A percentile compares a stretch with the other conserved stretches of the same genome.
phyloP scores from a whole-genome alignment of 2,329 filamentous ascomycete genomes.

The Colletotrichum somersetense region DNA sequence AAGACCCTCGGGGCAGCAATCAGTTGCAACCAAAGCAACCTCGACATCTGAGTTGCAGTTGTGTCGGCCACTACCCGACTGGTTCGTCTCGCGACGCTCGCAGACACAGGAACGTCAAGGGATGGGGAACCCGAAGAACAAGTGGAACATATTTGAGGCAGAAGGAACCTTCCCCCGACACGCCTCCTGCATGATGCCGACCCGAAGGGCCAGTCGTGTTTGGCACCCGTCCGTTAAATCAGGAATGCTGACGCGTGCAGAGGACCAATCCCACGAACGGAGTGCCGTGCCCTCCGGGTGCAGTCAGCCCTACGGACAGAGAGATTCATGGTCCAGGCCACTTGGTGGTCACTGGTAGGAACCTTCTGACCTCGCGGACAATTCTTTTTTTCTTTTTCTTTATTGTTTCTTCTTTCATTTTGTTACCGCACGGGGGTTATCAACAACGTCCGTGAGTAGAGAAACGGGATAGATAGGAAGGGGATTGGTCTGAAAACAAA shows the following conservation, averaged over 20 bases:
- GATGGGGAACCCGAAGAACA: slow-evolving; percentile 11
- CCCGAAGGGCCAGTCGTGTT: slow-evolving; percentile 4
- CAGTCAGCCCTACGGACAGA: slow-evolving; percentile 37
- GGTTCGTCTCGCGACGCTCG: background rate
- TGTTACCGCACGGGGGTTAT: background rate
- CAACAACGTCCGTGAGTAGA: background rate
- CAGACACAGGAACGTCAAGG: background rate
- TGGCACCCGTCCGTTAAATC: slow-evolving; percentile 5
- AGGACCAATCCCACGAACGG: slow-evolving; percentile 28
- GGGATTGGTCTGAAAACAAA: background rate
- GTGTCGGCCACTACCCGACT: background rate
- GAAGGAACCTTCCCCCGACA: slow-evolving; percentile 10
- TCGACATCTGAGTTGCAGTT: background rate
- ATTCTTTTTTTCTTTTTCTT: background rate
- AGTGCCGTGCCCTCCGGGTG: slow-evolving; percentile 23
- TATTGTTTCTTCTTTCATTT: too few relatives aligned
- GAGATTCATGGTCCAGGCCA: background rate
- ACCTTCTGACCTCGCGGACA: background rate
- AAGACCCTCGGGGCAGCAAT: background rate
- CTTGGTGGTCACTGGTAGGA: background rate
- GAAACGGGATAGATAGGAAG: background rate
- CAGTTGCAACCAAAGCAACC: background rate
- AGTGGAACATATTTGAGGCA: slow-evolving; percentile 37
- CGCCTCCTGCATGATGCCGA: slow-evolving; percentile 33
- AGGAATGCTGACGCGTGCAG: slow-evolving; percentile 19